phyloP scores from a whole-genome alignment of 225 moss, liverwort and hornwort genomes.

The Rhytidiadelphus loreus region DNA sequence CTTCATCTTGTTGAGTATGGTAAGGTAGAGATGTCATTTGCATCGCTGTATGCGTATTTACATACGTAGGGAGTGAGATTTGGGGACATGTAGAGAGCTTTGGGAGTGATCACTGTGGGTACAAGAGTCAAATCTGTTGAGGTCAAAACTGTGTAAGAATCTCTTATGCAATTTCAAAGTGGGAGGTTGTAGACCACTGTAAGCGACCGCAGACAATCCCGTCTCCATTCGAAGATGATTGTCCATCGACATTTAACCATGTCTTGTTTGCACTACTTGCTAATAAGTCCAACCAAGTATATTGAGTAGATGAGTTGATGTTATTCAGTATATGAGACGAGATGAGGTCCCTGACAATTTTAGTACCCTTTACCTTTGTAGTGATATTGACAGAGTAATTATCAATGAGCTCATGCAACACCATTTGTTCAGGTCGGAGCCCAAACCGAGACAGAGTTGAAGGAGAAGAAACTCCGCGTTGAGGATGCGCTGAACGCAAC shows the following conservation, averaged over 20 bases:
- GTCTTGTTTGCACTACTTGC: not conserved
- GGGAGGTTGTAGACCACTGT: not conserved
- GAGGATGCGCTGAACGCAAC: not conserved
- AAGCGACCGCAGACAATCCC: not conserved
- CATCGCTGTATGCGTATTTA: not conserved
- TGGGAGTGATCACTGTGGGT: not conserved
- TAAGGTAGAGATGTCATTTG: not conserved
- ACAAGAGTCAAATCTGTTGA: not conserved
- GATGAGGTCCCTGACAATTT: not conserved
- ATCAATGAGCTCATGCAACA: not conserved
- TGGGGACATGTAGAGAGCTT: not conserved
- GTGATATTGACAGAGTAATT: not conserved
- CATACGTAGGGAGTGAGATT: not conserved
- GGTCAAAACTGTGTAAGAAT: not conserved
- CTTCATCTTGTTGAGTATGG: not conserved
- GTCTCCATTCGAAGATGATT: not conserved
- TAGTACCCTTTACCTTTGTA: not conserved
- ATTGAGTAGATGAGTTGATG: not conserved
- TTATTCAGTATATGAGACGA: not conserved
- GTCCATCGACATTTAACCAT: not conserved
- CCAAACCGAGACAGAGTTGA: not conserved
- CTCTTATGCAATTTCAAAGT: not conserved
- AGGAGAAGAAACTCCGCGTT: not conserved
- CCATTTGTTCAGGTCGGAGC: not conserved
- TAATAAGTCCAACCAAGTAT: not conserved